Evolutionary conservation across 2,329 filamentous ascomycete species (phyloP), one percentile per base, ranked within the genome.

Genomic region (Claviceps capensis): DNA sequence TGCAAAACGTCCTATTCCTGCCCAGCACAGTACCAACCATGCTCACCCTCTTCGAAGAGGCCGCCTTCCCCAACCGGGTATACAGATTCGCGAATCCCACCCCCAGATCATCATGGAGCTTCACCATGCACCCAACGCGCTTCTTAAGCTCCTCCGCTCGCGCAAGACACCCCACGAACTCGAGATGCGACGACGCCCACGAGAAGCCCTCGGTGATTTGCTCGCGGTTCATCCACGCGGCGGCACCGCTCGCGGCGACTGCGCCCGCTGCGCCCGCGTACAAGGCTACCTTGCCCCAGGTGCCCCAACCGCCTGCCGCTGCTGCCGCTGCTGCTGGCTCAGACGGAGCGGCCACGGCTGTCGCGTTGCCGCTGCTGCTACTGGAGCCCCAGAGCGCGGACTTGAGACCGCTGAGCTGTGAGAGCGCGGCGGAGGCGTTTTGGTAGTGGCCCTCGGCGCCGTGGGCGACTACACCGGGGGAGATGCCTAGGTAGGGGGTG

Each of bases 131-230:
- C n/a, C 74, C 70, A 9, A 95, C 75, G 36, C 93, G 81, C 62
- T 81, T 78, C 59, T 83, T 82, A 57, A 97, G 72, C 62, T 95
- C 89, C 60, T 90, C 85, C 4, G 81, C 82, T n/a, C 87, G 82
- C 47, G 86, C 85, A 7, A 98, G 77, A 61, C 88, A 94, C 2
- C 89, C 88, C 1, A 97, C 87, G 61, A 97, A 98, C 66, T 93
- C 87, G 26, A 98, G 79, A 67, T 98, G 93, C 38, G 87, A 93
- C 16, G 85, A 81, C 14, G 87, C 87, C 89, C 90, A 97, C 9
- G 74, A 74, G 71, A 83, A 83, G 7, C 90, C 86, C 54, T 84
- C 76, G 2, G 77, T 79, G 55, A 97, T 80, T 56, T 88, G 82
- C 36, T 94, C 86, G 51, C 88, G 81, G 60, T 93, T 89, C 60